phyloP scores from a whole-genome alignment of 1,284 basidiomycete species.

The Peniophora sp. region DNA sequence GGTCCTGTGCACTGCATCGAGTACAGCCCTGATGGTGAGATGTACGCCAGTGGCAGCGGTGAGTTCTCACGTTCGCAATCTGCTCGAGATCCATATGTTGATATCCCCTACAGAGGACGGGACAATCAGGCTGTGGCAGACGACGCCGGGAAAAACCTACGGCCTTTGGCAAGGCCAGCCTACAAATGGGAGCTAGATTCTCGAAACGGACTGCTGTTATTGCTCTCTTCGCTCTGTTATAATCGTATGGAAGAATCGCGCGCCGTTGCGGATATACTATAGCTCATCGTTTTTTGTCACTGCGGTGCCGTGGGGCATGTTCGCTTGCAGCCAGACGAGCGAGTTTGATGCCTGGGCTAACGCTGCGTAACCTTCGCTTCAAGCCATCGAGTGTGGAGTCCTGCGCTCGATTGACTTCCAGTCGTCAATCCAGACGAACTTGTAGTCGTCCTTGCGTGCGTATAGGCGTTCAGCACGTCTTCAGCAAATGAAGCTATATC shows the following conservation, averaged over 20 bases:
- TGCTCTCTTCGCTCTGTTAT: not conserved
- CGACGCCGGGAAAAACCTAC: slow-evolving; percentile 86
- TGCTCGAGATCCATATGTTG: too few relatives aligned
- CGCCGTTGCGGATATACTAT: slow-evolving; percentile 9
- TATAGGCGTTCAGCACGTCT: too few relatives aligned
- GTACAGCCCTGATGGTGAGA: slow-evolving; percentile 96
- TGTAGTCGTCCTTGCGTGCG: too few relatives aligned
- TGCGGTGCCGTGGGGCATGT: too few relatives aligned
- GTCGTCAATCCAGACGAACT: too few relatives aligned
- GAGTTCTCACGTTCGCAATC: slow-evolving; percentile 33
- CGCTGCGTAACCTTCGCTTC: too few relatives aligned
- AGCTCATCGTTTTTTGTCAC: not conserved
- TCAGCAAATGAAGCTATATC: too few relatives aligned
- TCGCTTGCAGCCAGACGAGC: too few relatives aligned
- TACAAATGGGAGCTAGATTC: slow-evolving; percentile 38
- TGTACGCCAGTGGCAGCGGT: slow-evolving; percentile 95
- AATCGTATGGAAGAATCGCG: too few relatives aligned
- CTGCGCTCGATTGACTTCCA: too few relatives aligned
- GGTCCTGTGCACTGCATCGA: slow-evolving; percentile 93
- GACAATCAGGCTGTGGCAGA: slow-evolving; percentile 95
- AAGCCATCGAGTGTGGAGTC: too few relatives aligned
- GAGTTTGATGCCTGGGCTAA: too few relatives aligned
- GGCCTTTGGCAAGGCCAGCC: slow-evolving; percentile 80
- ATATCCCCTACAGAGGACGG: slow-evolving; percentile 63
- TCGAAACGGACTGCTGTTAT: slow-evolving; percentile 3